Evolutionary conservation across 2,329 filamentous ascomycete species (phyloP).

Genomic region (Claviceps arundinis): DNA sequence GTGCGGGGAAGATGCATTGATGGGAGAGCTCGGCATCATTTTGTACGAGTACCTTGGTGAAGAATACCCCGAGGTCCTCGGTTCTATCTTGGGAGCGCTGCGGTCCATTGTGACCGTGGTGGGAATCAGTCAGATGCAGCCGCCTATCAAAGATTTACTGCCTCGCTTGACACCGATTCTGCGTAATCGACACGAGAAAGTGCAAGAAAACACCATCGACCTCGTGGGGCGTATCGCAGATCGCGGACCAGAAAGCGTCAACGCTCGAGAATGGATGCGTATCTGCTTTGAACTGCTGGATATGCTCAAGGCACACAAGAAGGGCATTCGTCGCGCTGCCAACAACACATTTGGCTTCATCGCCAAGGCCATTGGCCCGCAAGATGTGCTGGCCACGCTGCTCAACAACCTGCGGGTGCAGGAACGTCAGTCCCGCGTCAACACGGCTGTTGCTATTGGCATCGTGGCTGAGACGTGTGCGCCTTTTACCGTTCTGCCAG

Average conservation of each 20-base stretch:
- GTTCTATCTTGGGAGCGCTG: slow-evolving; percentile 87
- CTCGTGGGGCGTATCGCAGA: slow-evolving; percentile 96
- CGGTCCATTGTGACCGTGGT: slow-evolving; percentile 96
- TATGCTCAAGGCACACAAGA: slow-evolving; percentile 99
- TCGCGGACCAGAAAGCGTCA: slow-evolving; percentile 89
- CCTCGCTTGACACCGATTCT: slow-evolving; percentile 95
- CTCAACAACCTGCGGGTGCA: slow-evolving; percentile 95
- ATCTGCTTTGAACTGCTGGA: slow-evolving; percentile 98
- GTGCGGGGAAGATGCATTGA: slow-evolving; percentile 87
- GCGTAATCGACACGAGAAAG: slow-evolving; percentile 96
- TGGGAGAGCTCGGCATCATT: slow-evolving; percentile 88
- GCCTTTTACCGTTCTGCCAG: slow-evolving; percentile 95
- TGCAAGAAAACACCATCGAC: slow-evolving; percentile 98
- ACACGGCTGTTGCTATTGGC: slow-evolving; percentile 94
- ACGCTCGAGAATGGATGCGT: slow-evolving; percentile 97
- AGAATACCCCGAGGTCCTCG: slow-evolving; percentile 94
- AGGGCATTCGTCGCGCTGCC: slow-evolving; percentile 91
- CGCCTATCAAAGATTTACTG: slow-evolving; percentile 89
- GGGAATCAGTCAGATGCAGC: slow-evolving; percentile 95
- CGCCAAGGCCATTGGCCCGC: slow-evolving; percentile 94
- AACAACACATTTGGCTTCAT: slow-evolving; percentile 99
- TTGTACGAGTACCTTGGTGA: slow-evolving; percentile 97
- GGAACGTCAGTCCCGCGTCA: slow-evolving; percentile 95
- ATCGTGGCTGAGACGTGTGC: slow-evolving; percentile 98
- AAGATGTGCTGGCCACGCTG: slow-evolving; percentile 89